phyloP scores from a whole-genome alignment of 306 rosid genomes.

The Canavalia ensiformis region DNA sequence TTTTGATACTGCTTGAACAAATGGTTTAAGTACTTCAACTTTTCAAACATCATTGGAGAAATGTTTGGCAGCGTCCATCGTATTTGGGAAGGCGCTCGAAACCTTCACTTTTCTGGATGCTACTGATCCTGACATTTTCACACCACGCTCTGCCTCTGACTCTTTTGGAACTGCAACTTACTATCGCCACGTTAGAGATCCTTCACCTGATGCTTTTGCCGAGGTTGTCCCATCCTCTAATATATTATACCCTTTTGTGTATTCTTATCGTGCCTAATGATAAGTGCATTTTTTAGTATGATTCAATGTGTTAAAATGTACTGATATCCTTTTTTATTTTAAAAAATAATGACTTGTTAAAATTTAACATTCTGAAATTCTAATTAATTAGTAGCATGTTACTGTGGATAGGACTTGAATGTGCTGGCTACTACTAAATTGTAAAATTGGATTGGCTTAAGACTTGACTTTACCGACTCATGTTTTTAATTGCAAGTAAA shows the following conservation, averaged over 20 bases:
- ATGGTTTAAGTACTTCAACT: too few relatives aligned
- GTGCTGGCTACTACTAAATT: conserved; percentile 5
- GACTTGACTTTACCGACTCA: not conserved
- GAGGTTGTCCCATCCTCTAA: conserved; percentile 65
- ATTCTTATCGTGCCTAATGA: too few relatives aligned
- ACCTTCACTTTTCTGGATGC: conserved; percentile 65
- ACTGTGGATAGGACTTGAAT: conserved; percentile 10
- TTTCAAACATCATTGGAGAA: too few relatives aligned
- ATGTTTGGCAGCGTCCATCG: conserved; percentile 81
- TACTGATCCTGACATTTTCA: conserved; percentile 68
- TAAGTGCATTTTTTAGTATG: too few relatives aligned
- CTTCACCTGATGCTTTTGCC: conserved; percentile 74
- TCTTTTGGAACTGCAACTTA: conserved; percentile 58
- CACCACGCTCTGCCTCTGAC: conserved; percentile 54
- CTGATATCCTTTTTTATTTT: too few relatives aligned
- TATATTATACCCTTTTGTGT: conserved; percentile 19
- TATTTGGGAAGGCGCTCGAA: conserved; percentile 71
- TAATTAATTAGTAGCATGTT: not conserved
- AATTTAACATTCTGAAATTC: not conserved
- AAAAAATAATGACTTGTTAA: not conserved
- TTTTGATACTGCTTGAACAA: too few relatives aligned
- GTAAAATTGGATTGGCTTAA: not conserved
- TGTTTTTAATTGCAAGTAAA: not conserved
- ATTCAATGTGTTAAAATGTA: too few relatives aligned
- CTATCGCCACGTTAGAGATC: conserved; percentile 70